phyloP scores from a whole-genome alignment of 495 filamentous ascomycete genomes.

The Talaromyces thailandensis region DNA sequence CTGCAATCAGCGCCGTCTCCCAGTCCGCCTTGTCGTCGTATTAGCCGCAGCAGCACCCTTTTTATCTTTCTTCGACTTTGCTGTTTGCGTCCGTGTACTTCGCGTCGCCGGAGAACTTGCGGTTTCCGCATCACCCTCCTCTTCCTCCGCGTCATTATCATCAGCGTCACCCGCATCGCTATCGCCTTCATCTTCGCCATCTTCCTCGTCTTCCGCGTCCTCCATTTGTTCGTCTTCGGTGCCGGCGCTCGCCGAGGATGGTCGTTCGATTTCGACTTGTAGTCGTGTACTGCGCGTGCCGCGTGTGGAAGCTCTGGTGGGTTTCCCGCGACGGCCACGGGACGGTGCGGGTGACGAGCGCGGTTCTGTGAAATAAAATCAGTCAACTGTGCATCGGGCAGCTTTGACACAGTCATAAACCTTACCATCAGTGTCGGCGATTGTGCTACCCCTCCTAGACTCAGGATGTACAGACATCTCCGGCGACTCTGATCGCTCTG shows the following conservation, averaged over 20 bases:
- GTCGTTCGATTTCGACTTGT: conserved; percentile 30
- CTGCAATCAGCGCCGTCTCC: conserved; percentile 25
- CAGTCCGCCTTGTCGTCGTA: conserved; percentile 24
- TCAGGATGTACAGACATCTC: conserved; percentile 38
- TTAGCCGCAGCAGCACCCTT: conserved; percentile 11
- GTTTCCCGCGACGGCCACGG: conserved; percentile 32
- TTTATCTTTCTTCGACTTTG: conserved; percentile 31
- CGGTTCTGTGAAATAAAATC: conserved; percentile 23
- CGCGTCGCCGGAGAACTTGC: conserved; percentile 26
- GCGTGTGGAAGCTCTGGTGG: conserved; percentile 26
- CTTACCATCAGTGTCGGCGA: conserved; percentile 47
- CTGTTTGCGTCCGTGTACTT: conserved; percentile 31
- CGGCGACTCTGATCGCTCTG: conserved; percentile 49
- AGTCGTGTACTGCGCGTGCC: conserved; percentile 36
- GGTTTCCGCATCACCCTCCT: conserved; percentile 21
- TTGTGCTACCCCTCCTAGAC: conserved; percentile 34
- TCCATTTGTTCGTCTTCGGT: conserved; percentile 34
- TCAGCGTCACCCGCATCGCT: conserved; percentile 21
- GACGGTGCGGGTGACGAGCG: conserved; percentile 41
- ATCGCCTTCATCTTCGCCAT: conserved; percentile 27
- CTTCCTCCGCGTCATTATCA: conserved; percentile 14
- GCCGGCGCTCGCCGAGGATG: conserved; percentile 11
- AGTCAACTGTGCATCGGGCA: conserved; percentile 5
- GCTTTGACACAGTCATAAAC: conserved; percentile 5
- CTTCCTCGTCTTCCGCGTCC: conserved; percentile 29